Conservation (phyloP, 352 stramenopile species). For the Globisporangium paddicum region DNA sequence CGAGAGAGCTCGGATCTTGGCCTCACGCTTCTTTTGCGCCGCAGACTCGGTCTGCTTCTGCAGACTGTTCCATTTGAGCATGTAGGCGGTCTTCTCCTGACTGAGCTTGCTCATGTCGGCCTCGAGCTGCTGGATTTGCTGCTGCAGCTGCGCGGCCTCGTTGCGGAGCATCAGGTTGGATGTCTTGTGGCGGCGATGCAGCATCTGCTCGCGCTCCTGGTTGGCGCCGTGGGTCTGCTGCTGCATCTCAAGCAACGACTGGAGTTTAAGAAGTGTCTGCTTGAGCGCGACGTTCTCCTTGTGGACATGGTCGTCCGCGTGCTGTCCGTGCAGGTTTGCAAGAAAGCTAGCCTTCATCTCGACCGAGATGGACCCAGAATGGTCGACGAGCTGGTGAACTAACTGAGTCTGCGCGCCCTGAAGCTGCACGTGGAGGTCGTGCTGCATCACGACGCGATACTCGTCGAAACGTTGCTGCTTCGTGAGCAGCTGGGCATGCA, state of each 20-base stretch:
- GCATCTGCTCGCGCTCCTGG: conserved; percentile 35
- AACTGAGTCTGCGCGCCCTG: conserved; percentile 48
- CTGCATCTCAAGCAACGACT: conserved; percentile 61
- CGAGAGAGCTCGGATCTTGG: conserved; percentile 46
- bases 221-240: conserved; percentile 34
- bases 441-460: conserved; percentile 52
- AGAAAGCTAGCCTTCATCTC: conserved; percentile 49
- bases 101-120: conserved; percentile 36
- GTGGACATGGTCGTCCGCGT: conserved; percentile 34
- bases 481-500: conserved; percentile 44
- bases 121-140: conserved; percentile 46
- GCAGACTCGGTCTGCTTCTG: conserved; percentile 36
- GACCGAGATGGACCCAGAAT: conserved; percentile 42
- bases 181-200: conserved; percentile 31
- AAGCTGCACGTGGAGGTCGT: conserved; percentile 53
- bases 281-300: conserved; percentile 65
- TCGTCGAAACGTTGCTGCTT: conserved; percentile 65
- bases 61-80: conserved; percentile 38
- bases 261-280: conserved; percentile 60
- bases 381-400: conserved; percentile 55
- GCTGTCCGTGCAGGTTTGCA: conserved; percentile 38
- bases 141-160: conserved; percentile 43
- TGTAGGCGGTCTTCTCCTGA: conserved; percentile 42
- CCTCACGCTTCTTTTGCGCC: conserved; percentile 36
- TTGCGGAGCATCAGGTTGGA: conserved; percentile 28